These are phyloP conservation scores for Neurospora sp. DNA, from an alignment of 495 filamentous ascomycete genomes.

Conservation along the genomic window DNA sequence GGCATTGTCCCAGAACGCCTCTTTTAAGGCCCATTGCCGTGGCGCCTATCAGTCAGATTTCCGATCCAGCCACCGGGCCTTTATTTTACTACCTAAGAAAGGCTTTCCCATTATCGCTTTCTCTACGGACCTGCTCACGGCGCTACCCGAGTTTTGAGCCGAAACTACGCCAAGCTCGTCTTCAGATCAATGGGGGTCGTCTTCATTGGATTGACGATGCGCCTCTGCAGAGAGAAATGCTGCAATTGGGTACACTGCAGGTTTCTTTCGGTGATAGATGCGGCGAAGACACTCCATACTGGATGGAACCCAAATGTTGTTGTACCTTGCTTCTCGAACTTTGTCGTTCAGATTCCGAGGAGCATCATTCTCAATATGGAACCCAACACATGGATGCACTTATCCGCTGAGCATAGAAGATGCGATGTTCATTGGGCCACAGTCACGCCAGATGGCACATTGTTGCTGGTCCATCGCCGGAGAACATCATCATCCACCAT, in stretches of 20 bases:
- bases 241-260: not conserved
- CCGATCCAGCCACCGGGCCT: not conserved
- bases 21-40: not conserved
- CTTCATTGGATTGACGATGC: not conserved
- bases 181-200: not conserved
- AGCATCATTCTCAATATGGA: slow-evolving; percentile 18
- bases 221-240: not conserved
- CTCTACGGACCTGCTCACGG: not conserved
- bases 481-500: slow-evolving; percentile 13
- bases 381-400: slow-evolving; percentile 21
- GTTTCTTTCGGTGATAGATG: not conserved
- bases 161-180: not conserved
- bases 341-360: slow-evolving; percentile 12
- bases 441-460: slow-evolving; percentile 39
- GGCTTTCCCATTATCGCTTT: not conserved
- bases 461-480: slow-evolving; percentile 31
- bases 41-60: not conserved
- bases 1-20: not conserved
- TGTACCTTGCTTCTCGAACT: not conserved
- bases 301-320: not conserved
- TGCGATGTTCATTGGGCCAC: slow-evolving; percentile 23
- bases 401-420: slow-evolving; percentile 19
- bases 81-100: not conserved
- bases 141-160: not conserved
- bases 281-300: not conserved